These are phyloP conservation scores for Phytophthora constricta DNA, from an alignment of 352 stramenopile species.

Conservation along the genomic window DNA sequence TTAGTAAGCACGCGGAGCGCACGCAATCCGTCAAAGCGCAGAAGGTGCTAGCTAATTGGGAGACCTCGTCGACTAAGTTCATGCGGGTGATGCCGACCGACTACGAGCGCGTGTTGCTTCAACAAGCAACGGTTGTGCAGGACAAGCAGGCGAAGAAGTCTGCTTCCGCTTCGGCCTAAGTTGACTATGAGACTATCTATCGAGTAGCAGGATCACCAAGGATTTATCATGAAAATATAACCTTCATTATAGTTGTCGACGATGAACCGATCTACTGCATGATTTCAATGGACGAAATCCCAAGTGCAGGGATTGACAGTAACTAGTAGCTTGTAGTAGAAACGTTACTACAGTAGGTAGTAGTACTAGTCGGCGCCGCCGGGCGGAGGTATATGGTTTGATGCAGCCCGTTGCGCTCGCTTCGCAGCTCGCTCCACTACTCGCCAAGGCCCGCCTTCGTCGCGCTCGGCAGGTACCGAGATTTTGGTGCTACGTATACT, in stretches of 20 bases:
- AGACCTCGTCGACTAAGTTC: conserved; percentile 58
- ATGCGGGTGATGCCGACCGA: conserved; percentile 74
- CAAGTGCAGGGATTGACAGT: no score
- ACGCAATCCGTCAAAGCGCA: conserved; percentile 89
- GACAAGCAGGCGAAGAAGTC: conserved; percentile 33
- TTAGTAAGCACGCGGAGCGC: conserved; percentile 89
- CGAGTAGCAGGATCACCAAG: background rate
- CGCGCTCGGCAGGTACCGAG: no score
- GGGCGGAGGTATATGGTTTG: no score
- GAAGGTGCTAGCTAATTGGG: conserved; percentile 92
- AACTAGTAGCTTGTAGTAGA: no score
- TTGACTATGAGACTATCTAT: conserved; percentile 5
- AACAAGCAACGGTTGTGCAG: conserved; percentile 43
- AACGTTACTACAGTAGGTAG: no score
- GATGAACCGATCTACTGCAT: no score
- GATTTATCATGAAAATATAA: background rate
- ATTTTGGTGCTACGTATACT: no score
- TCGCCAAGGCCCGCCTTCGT: no score
- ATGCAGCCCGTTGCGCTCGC: no score
- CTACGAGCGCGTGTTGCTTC: conserved; percentile 67
- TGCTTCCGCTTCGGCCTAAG: conserved; percentile 33
- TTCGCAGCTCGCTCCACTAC: no score
- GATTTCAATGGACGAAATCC: no score
- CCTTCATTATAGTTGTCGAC: background rate
- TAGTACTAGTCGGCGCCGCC: no score